Percentiles rank a stretch among this genome's conserved stretches.
phyloP scores from a whole-genome alignment of 1,284 basidiomycete species.

The Cryptococcus sp. region DNA sequence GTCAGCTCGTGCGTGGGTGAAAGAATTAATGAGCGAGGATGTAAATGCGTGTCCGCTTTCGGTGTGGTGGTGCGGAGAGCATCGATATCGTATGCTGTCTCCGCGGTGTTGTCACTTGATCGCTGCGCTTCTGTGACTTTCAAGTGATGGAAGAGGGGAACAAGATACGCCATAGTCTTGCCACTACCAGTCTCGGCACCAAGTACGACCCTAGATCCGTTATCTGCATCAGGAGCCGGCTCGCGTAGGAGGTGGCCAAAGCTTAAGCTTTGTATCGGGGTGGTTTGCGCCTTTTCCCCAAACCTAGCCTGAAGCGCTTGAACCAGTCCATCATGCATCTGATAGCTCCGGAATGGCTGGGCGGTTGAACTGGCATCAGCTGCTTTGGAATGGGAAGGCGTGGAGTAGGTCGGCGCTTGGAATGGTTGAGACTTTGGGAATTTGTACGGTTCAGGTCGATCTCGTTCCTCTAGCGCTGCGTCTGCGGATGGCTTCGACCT shows the following conservation, averaged over 20 bases:
- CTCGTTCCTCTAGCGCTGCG: neutral
- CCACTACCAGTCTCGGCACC: constrained; percentile 87
- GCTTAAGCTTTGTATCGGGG: constrained; percentile 72
- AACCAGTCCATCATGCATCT: constrained; percentile 63
- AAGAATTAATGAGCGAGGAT: constrained; percentile 73
- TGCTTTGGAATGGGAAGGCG: constrained; percentile 8
- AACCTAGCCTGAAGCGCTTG: constrained; percentile 61
- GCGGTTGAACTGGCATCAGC: constrained; percentile 16
- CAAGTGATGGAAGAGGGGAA: constrained; percentile 75
- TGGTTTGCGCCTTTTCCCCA: constrained; percentile 54
- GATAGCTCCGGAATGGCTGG: constrained; percentile 27
- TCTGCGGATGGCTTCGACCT: too few relatives aligned
- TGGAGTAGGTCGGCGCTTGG: constrained; percentile 14
- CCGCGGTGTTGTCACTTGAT: constrained; percentile 49
- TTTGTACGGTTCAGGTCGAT: neutral
- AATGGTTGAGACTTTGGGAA: constrained; percentile 19
- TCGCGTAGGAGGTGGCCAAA: constrained; percentile 61
- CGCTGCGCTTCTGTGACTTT: constrained; percentile 57
- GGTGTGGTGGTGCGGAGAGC: neutral
- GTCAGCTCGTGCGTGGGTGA: constrained; percentile 85
- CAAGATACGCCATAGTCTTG: constrained; percentile 84
- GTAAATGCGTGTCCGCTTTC: constrained; percentile 37
- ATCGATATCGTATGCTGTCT: too few relatives aligned
- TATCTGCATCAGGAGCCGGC: constrained; percentile 23
- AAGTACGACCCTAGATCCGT: constrained; percentile 55